Evolutionary conservation across 2,329 filamentous ascomycete genomes (phyloP).

Genomic region (Microsporum canis): DNA sequence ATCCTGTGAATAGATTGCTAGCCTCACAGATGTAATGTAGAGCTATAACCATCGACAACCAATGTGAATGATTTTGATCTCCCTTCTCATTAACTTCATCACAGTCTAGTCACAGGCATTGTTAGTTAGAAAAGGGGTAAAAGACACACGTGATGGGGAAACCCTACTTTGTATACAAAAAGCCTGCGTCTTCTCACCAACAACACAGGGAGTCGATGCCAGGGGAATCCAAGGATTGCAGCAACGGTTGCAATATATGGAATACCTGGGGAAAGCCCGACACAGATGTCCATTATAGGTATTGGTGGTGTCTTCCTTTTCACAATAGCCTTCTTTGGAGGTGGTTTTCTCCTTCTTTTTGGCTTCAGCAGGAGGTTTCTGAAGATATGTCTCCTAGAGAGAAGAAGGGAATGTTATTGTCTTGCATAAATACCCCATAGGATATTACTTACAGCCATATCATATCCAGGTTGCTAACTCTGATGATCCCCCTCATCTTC

Average conservation of each 20-base stretch:
- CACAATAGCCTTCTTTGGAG: neutral
- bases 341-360: neutral
- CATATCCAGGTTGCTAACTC: neutral
- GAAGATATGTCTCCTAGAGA: neutral
- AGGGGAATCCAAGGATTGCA: neutral
- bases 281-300: neutral
- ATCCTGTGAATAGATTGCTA: neutral
- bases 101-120: neutral
- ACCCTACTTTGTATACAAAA: conserved; percentile 3
- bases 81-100: neutral
- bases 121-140: neutral
- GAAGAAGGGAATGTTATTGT: neutral
- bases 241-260: neutral
- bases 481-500: neutral
- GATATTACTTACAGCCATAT: neutral
- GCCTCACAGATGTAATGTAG: neutral
- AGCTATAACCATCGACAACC: neutral
- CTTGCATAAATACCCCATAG: neutral
- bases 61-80: conserved; percentile 2
- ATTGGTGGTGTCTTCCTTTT: neutral
- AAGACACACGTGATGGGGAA: neutral
- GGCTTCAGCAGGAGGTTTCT: neutral
- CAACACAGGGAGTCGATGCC: neutral
- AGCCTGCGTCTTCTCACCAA: neutral
- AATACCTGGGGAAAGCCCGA: neutral